Evolutionary conservation across 176 grass and related monocot species (phyloP), one percentile per base, ranked within the genome.

Genomic region (Cenchrus purpureus): DNA sequence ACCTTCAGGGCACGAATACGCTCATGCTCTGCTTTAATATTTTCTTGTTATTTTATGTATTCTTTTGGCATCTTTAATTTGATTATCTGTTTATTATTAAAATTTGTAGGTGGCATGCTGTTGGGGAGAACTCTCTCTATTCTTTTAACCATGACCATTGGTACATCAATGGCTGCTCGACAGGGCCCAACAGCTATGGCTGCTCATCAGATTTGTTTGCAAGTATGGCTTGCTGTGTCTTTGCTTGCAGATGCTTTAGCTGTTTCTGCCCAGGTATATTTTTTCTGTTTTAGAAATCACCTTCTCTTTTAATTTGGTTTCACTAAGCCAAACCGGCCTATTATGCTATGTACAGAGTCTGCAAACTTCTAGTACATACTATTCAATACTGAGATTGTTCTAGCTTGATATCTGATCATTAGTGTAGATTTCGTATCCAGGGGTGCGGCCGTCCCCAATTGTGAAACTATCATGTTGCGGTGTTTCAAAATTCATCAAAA

Each of bases 131-230:
- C 96, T 14, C 91, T 98, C 57, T 95, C 96, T 5, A 92, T 95
- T 76, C 78, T 98, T 40, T 78, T 98, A 83, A 95, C 96, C 13
- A 88, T 93, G 89, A 98, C 96, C 44, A 89, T 98, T 83, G 96
- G 93, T 71, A 98, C 96, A 83, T 92, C 96, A 74, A 98, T 98
- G 96, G 93, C 96, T 78, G 93, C 96, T 77, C 85, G 96, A 59
- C 96, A 93, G 87, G 96, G 96, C 37, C 96, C 93, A 86, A 74
- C 91, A 73, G 93, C 93, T 66, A 98, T 98, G 96, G 91, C 93
- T 12, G 96, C 92, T 88, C 96, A 98, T 90, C 96, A 98, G 84
- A 91, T 98, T 52, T 98, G 96, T 79, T 95, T 98, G 73, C 96
- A 98, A 95, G 87, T 98, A 86, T 97, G 95, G 95, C 77, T 97